Evolutionary conservation across 768 basidiomycete species (phyloP).

Genomic region (Nevesoporus exiguus): DNA sequence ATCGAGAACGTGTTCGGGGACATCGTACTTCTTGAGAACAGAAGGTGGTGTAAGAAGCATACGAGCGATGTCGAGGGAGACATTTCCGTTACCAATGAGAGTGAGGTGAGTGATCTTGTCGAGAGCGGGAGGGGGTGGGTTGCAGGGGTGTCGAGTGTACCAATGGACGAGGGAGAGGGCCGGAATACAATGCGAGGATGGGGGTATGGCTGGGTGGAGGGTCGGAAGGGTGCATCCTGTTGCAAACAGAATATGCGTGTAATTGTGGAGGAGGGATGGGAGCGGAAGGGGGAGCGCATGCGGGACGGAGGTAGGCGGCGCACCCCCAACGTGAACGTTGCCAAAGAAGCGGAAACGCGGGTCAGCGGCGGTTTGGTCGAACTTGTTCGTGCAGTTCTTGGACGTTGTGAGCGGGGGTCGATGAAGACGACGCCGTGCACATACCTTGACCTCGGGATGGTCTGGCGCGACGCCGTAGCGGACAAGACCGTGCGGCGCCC

Average conservation of each 20-base stretch:
- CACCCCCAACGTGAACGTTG: slow-evolving; percentile 64
- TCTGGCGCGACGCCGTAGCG: slow-evolving; percentile 97
- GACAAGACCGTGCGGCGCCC: slow-evolving; percentile 93
- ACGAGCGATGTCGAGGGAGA: slow-evolving; percentile 88
- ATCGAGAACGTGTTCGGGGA: slow-evolving; percentile 71
- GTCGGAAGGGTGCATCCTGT: slow-evolving; percentile 76
- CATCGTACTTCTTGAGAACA: slow-evolving; percentile 65
- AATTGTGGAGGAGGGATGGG: slow-evolving; percentile 58
- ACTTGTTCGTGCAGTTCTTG: slow-evolving; percentile 96
- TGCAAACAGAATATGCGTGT: slow-evolving; percentile 84
- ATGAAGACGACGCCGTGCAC: neutral
- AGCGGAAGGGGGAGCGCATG: slow-evolving; percentile 60
- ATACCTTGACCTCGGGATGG: slow-evolving; percentile 94
- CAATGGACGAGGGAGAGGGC: slow-evolving; percentile 88
- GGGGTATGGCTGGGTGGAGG: slow-evolving; percentile 52
- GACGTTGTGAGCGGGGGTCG: slow-evolving; percentile 9
- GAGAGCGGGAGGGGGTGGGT: slow-evolving; percentile 57
- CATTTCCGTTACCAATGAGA: slow-evolving; percentile 92
- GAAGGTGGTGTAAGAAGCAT: slow-evolving; percentile 76
- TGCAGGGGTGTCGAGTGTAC: slow-evolving; percentile 91
- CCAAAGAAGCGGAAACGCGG: slow-evolving; percentile 86
- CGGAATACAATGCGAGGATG: slow-evolving; percentile 51
- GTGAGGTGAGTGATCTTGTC: slow-evolving; percentile 68
- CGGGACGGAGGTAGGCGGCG: slow-evolving; percentile 40
- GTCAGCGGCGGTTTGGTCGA: slow-evolving; percentile 78